Percentiles rank a stretch among this genome's conserved stretches.
Conservation (phyloP, 495 filamentous ascomycete species). For the Talaromyces liani region DNA sequence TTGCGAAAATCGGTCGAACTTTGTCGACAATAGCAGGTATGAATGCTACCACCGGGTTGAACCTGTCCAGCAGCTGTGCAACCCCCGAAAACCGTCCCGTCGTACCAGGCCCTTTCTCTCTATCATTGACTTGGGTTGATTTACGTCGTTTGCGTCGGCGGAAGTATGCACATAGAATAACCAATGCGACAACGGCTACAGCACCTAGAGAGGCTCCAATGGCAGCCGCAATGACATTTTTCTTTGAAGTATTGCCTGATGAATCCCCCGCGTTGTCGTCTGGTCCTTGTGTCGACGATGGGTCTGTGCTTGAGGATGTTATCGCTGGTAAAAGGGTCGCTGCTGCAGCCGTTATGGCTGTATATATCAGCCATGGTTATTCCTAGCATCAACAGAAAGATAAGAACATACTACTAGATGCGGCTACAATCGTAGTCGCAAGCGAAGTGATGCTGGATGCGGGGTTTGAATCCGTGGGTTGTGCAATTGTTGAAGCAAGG, state of each 20-base stretch:
- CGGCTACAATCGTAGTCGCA: not conserved
- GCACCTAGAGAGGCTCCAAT: conserved; percentile 4
- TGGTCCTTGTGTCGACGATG: not conserved
- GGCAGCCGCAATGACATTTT: not conserved
- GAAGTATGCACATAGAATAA: conserved; percentile 1
- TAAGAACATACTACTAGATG: not conserved
- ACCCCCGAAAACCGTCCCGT: not conserved
- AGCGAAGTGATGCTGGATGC: not conserved
- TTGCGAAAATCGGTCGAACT: not conserved
- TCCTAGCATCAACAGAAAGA: not conserved
- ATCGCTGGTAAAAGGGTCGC: not conserved
- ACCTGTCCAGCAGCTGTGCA: not conserved
- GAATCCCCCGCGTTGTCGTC: not conserved
- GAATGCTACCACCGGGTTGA: not conserved
- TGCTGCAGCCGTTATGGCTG: not conserved
- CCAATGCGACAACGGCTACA: not conserved
- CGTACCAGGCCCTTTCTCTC: not conserved
- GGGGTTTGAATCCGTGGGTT: not conserved
- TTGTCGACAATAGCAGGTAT: not conserved
- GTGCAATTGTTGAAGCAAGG: not conserved
- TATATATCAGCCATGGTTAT: not conserved
- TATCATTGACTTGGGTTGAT: not conserved
- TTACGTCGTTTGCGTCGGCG: not conserved
- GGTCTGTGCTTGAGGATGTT: not conserved
- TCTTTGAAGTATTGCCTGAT: not conserved